Evolutionary conservation across 371 early-diverging fungal species (phyloP).

Genomic region (Mortierella sp.): DNA sequence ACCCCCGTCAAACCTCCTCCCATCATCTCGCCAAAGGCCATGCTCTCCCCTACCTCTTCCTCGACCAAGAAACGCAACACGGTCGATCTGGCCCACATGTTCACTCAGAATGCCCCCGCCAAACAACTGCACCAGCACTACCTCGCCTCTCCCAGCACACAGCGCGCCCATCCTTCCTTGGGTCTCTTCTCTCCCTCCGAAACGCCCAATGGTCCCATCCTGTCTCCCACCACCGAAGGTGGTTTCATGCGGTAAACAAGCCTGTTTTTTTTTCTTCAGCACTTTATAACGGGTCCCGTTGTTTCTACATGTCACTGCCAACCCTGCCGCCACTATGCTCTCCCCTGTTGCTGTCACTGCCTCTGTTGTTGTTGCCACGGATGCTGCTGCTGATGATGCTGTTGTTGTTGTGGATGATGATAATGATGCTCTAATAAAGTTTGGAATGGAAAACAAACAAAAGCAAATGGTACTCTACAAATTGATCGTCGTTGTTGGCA

Average conservation of each 20-base stretch:
- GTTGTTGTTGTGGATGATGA: too few species aligned
- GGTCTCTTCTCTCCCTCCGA: constrained; percentile 37
- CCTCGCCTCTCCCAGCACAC: constrained; percentile 9
- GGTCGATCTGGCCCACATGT: constrained; percentile 26
- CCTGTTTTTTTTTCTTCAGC: constrained; percentile 31
- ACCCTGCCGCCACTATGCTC: too few species aligned
- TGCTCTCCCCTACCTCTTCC: constrained; percentile 32
- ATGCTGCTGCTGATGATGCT: too few species aligned
- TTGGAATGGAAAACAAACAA: too few species aligned
- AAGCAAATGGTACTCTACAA: too few species aligned
- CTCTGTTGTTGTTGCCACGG: too few species aligned
- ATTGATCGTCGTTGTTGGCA: too few species aligned
- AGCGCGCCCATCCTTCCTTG: constrained; percentile 39
- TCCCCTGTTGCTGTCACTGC: too few species aligned
- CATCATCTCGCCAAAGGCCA: constrained; percentile 16
- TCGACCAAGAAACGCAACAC: constrained; percentile 32
- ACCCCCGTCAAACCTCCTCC: constrained; percentile 1
- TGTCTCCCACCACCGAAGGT: neutral
- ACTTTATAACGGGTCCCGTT: too few species aligned
- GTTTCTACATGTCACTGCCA: too few species aligned
- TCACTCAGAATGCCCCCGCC: constrained; percentile 3
- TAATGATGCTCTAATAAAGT: too few species aligned
- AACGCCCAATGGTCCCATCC: constrained; percentile 20
- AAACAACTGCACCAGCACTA: constrained; percentile 16
- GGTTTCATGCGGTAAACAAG: constrained; percentile 29